A percentile compares a stretch with the other conserved stretches of the same genome.
phyloP scores from a whole-genome alignment of 2,329 filamentous ascomycete species.

The Aspergillus sp. region DNA sequence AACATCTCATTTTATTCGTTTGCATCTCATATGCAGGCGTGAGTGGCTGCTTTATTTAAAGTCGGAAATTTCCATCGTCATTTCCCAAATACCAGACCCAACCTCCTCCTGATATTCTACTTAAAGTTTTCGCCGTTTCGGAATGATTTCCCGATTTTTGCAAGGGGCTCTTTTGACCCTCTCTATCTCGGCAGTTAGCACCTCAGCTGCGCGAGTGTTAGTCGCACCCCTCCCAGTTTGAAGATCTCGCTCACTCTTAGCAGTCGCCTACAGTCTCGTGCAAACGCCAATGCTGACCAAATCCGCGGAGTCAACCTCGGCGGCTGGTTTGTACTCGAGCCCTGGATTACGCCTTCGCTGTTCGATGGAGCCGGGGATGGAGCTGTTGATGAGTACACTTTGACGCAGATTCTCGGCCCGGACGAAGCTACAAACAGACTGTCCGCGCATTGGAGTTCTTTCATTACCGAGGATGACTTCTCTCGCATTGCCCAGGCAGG shows the following conservation, averaged over 20 bases:
- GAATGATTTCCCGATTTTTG: conserved; percentile 26
- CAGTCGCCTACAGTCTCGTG: conserved; percentile 28
- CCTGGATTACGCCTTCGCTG: conserved; percentile 64
- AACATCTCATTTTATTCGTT: not conserved
- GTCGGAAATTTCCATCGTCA: conserved; percentile 22
- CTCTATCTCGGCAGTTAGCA: conserved; percentile 24
- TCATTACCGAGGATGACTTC: conserved; percentile 58
- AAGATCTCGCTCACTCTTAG: conserved; percentile 5
- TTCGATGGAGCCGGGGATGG: conserved; percentile 51
- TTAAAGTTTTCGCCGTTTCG: conserved; percentile 15
- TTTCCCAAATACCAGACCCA: conserved; percentile 25
- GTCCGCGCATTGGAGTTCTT: conserved; percentile 59
- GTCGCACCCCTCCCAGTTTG: conserved; percentile 10
- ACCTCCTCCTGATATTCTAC: conserved; percentile 18
- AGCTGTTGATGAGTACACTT: conserved; percentile 60
- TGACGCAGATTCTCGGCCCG: conserved; percentile 51
- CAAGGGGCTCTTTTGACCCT: conserved; percentile 29
- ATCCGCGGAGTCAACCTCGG: conserved; percentile 66
- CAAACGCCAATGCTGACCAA: conserved; percentile 48
- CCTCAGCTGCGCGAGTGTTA: conserved; percentile 27
- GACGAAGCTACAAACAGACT: conserved; percentile 50
- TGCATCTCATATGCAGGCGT: conserved; percentile 18
- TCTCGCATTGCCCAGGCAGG: conserved; percentile 55
- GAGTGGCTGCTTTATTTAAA: conserved; percentile 31
- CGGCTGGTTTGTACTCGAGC: conserved; percentile 65